Base-by-base conservation (phyloP, 805 yeast species). In the Yarrowia sp. region DNA sequence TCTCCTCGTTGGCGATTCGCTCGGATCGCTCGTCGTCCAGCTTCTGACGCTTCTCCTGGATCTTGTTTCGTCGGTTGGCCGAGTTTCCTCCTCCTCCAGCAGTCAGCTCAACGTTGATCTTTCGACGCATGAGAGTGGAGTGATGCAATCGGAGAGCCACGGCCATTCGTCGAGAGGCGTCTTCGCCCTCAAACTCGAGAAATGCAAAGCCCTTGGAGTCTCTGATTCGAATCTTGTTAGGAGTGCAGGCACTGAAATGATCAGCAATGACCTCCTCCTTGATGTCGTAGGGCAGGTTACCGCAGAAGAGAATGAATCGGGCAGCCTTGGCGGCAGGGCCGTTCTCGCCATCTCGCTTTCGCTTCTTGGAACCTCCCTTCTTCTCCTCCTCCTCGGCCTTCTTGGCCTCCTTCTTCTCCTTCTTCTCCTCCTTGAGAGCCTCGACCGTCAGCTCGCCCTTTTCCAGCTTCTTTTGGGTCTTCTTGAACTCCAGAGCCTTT, bases 81-180 rank as follows among this genome's bases (percentile, higher is more conserved):
- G 96, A 87, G 77, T 94, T 94, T 69, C 98, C 98, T 59, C 99
- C 99, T 50, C 99, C 99, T 69, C 99, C 99, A 64, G 92, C 99
- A 2, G 98, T 95, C 74, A 95, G 83, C 77, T 95, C 99, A 43
- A 95, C 98, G 75, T 95, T 95, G 75, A 95, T 93, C 77, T 88
- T 91, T 73, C 97, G 84, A 53, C 84, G 83, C 69, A 86, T 83
- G 72, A 94, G 76, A 10, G 81, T 74, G 3, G 94, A 83, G 78
- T 91, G 97, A 78, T 95, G 97, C 82, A 90, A 85, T 71, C 89
- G 82, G 73, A 95, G 82, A 0, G 98, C 98, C 56, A 86, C 83
- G 74, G 92, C 97, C 88, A 95, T 88, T 70, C 89, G 85, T 70
- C 87, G 85, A 73, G 89, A 89, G 49, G 93, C 91, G 70, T 89